Evolutionary conservation across 257 asterid genomes (phyloP).

Genomic region (Plectranthus barbatus): DNA sequence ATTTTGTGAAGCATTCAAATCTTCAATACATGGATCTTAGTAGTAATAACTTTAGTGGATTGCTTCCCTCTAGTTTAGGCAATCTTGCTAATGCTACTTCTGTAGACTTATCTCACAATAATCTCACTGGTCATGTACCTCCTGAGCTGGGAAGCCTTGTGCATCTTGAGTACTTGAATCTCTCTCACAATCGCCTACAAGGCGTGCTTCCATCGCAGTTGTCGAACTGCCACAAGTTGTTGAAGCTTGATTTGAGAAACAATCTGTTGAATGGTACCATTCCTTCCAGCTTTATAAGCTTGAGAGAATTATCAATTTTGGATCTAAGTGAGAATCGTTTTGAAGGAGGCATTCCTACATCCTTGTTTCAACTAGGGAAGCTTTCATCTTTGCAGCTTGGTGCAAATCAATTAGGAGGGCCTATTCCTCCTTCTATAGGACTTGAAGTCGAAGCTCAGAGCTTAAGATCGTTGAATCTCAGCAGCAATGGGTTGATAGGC

Average conservation of each 20-base stretch:
- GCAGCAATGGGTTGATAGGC: constrained; percentile 51
- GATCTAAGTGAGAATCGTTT: constrained; percentile 54
- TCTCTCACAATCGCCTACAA: constrained; percentile 53
- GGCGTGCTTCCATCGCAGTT: constrained; percentile 45
- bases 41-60: constrained; percentile 45
- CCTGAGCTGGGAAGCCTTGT: constrained; percentile 46
- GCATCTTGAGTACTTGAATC: constrained; percentile 38
- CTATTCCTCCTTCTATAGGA: constrained; percentile 36
- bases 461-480: constrained; percentile 51
- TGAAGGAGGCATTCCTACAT: constrained; percentile 40
- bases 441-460: constrained; percentile 26
- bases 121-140: constrained; percentile 49
- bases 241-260: constrained; percentile 42
- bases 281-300: constrained; percentile 40
- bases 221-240: constrained; percentile 44
- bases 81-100: constrained; percentile 35
- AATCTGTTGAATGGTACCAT: constrained; percentile 58
- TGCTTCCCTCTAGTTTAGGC: constrained; percentile 47
- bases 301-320: constrained; percentile 40
- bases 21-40: constrained; percentile 49
- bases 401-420: constrained; percentile 54
- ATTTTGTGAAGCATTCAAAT: constrained; percentile 36
- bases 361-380: constrained; percentile 45
- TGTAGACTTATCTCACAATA: constrained; percentile 53
- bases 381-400: constrained; percentile 58